These are phyloP conservation scores for Paramecium bursaria DNA, from an alignment of 73 alveolate species.

Conservation along the genomic window DNA sequence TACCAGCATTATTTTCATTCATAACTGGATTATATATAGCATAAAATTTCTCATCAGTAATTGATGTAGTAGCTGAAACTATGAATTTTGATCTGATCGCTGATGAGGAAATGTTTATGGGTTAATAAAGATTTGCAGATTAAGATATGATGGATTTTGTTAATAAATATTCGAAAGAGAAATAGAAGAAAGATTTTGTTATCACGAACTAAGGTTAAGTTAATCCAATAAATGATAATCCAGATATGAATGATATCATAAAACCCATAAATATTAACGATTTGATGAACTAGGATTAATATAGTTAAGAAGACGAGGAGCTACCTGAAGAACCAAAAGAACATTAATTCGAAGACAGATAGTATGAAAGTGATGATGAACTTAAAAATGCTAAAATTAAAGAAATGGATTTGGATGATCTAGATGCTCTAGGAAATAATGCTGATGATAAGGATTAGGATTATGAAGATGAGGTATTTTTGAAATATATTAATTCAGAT, in stretches of 20 bases:
- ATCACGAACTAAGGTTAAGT: constrained; percentile 28
- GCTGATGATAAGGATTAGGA: neutral
- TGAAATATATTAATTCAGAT: too few relatives aligned
- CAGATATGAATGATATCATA: neutral
- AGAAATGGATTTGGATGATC: constrained; percentile 9
- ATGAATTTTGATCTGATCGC: constrained; percentile 62
- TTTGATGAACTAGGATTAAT: constrained; percentile 34
- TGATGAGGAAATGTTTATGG: constrained; percentile 68
- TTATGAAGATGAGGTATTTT: constrained; percentile 33
- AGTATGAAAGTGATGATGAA: constrained; percentile 30
- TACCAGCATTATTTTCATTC: constrained; percentile 33
- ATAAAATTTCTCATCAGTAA: constrained; percentile 39
- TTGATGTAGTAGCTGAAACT: constrained; percentile 57
- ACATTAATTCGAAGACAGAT: neutral
- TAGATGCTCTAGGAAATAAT: constrained; percentile 14
- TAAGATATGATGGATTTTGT: constrained; percentile 46
- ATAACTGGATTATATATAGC: constrained; percentile 48
- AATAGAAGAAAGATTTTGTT: constrained; percentile 52
- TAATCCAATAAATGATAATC: constrained; percentile 32
- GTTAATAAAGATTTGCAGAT: constrained; percentile 56
- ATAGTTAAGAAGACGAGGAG: constrained; percentile 39
- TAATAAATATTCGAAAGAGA: constrained; percentile 47
- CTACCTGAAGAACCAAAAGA: constrained; percentile 36
- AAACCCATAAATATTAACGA: neutral
- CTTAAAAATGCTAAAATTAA: neutral